Percentiles rank a stretch among this genome's conserved stretches.
phyloP scores from a whole-genome alignment of 352 stramenopile genomes.

The Pythium sp. region DNA sequence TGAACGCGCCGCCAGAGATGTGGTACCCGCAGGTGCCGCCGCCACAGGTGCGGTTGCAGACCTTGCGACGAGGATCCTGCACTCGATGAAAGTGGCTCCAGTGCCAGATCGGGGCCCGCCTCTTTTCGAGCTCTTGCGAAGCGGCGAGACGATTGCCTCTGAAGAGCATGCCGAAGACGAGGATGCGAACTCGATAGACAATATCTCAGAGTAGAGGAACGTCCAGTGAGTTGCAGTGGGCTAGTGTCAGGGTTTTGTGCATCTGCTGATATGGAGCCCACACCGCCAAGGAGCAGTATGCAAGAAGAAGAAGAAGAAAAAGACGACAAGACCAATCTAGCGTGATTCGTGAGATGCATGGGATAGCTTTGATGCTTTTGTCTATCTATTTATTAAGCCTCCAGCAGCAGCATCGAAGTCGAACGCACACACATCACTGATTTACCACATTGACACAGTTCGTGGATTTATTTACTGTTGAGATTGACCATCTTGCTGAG shows the following conservation, averaged over 20 bases:
- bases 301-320: not conserved
- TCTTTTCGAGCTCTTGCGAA: slow-evolving; percentile 2
- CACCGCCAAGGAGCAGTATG: not conserved
- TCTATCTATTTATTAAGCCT: not conserved
- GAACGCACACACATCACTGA: not conserved
- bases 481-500: not conserved
- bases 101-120: slow-evolving; percentile 2
- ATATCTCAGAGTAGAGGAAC: not conserved
- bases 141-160: not conserved
- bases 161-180: not conserved
- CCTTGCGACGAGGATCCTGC: slow-evolving; percentile 13
- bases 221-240: not conserved
- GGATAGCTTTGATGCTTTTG: not conserved
- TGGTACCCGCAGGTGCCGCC: not conserved
- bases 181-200: not conserved
- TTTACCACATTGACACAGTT: not conserved
- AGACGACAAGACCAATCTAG: not conserved
- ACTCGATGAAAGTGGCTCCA: slow-evolving; percentile 20
- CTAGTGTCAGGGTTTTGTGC: not conserved
- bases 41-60: slow-evolving; percentile 3
- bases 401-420: not conserved
- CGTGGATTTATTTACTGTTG: not conserved
- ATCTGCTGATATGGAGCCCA: not conserved
- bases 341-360: not conserved
- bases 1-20: not conserved